phyloP scores from a whole-genome alignment of 371 early-diverging fungal genomes.

The Rhizopus delemar region DNA sequence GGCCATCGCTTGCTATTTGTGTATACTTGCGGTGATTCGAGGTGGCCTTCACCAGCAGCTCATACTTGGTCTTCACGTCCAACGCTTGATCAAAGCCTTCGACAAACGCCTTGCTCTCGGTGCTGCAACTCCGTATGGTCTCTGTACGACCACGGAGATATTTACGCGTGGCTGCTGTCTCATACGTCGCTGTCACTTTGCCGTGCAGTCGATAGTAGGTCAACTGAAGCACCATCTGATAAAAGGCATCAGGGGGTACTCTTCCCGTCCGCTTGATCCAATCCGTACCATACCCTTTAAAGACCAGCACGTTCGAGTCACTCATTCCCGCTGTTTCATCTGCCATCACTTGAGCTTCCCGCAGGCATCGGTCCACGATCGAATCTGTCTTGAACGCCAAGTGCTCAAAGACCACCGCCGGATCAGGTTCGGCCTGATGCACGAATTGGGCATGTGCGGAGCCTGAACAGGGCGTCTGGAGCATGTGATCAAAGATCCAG shows the following conservation, averaged over 20 bases:
- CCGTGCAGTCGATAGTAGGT: conserved; percentile 77
- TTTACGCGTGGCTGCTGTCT: conserved; percentile 79
- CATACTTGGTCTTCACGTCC: conserved; percentile 43
- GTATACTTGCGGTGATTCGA: conserved; percentile 68
- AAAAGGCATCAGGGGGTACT: conserved; percentile 82
- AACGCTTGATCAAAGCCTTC: conserved; percentile 56
- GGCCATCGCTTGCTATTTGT: conserved; percentile 67
- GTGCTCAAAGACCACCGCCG: conserved; percentile 22
- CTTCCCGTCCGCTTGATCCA: conserved; percentile 73
- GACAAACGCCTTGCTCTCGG: conserved; percentile 66
- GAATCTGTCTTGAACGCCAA: conserved; percentile 57
- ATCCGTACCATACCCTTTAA: conserved; percentile 44
- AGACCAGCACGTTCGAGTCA: conserved; percentile 65
- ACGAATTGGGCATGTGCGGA: neutral
- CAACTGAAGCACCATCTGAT: conserved; percentile 86
- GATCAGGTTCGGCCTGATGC: too few relatives aligned
- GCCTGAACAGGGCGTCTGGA: conserved; percentile 45
- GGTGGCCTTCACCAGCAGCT: conserved; percentile 62
- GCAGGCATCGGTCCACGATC: conserved; percentile 47
- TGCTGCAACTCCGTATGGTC: conserved; percentile 74
- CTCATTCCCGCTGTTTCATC: conserved; percentile 58
- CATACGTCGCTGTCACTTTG: conserved; percentile 72
- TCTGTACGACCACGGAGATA: conserved; percentile 87
- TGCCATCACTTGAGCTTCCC: conserved; percentile 57
- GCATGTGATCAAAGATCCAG: conserved; percentile 59